Evolutionary conservation across 192 early-diverging fungal genomes (phyloP).

Genomic region (Dissophora globulifera): DNA sequence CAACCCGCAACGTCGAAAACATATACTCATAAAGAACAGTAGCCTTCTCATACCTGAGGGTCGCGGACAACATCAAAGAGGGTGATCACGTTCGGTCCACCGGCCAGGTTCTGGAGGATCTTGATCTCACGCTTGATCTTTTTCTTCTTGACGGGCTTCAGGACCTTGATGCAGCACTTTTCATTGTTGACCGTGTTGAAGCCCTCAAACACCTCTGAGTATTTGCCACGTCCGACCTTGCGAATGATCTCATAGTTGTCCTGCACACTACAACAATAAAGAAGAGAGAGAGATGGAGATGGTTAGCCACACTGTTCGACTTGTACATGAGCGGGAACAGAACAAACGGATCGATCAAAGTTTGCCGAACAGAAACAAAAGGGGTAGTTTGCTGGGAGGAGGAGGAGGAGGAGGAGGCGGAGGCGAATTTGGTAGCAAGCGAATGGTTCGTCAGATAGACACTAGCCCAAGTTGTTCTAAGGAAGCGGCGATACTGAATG

Average conservation of each 20-base stretch:
- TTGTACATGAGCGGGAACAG: too few species aligned
- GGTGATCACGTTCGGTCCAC: conserved; percentile 93
- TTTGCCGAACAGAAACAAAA: not conserved
- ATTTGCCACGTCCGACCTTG: conserved; percentile 99
- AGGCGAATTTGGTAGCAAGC: too few species aligned
- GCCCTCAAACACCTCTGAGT: conserved; percentile 99
- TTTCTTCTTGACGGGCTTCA: conserved; percentile 99
- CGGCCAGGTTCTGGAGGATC: conserved; percentile 96
- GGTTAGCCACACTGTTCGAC: too few species aligned
- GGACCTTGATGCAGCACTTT: conserved; percentile 98
- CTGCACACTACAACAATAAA: conserved; percentile 69
- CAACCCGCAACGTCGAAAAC: not conserved
- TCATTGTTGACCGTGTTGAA: conserved; percentile 86
- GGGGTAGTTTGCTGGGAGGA: too few species aligned
- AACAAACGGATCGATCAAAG: too few species aligned
- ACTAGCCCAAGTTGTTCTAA: too few species aligned
- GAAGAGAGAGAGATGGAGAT: not conserved
- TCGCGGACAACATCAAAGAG: conserved; percentile 96
- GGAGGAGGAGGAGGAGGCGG: too few species aligned
- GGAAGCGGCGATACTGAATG: too few species aligned
- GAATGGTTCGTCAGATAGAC: too few species aligned
- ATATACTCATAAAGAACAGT: not conserved
- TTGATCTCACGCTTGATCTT: conserved; percentile 99
- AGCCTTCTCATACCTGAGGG: conserved; percentile 70
- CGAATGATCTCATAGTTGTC: conserved; percentile 98